These are phyloP conservation scores for Gracilaria gracilis DNA, from an alignment of 23 red algal species.

Conservation along the genomic window DNA sequence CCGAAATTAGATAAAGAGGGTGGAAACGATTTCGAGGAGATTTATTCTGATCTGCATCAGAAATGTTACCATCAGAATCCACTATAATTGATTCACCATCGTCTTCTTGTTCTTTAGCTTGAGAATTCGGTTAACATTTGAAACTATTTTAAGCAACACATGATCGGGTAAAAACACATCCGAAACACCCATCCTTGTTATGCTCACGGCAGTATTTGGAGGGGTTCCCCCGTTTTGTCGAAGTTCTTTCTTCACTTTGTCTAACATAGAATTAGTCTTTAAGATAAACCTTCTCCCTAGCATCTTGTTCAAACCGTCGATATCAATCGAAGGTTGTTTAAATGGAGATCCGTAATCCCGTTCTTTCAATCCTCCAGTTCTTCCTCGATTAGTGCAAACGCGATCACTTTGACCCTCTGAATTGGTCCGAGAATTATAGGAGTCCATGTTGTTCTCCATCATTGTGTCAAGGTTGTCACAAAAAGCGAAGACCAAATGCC, in stretches of 20 bases:
- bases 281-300: background rate
- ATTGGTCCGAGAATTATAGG: background rate
- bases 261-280: background rate
- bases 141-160: constrained; percentile 8
- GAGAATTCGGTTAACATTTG: constrained; percentile 11
- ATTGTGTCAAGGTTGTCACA: background rate
- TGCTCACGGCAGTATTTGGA: background rate
- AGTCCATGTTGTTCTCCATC: background rate
- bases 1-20: too few relatives aligned
- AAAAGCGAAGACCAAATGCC: background rate
- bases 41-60: too few relatives aligned
- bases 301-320: background rate
- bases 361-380: background rate
- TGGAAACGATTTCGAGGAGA: too few relatives aligned
- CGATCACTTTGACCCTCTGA: background rate
- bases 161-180: constrained; percentile 10
- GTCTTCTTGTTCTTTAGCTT: too few relatives aligned
- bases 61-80: too few relatives aligned
- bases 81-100: too few relatives aligned
- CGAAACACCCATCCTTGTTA: background rate
- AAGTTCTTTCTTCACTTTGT: background rate
- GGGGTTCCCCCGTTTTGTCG: background rate
- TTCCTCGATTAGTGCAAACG: background rate
- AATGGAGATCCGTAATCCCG: constrained; percentile 36
- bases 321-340: background rate